Evolutionary conservation across 306 rosid genomes (phyloP).

Genomic region (Malus sieversii): DNA sequence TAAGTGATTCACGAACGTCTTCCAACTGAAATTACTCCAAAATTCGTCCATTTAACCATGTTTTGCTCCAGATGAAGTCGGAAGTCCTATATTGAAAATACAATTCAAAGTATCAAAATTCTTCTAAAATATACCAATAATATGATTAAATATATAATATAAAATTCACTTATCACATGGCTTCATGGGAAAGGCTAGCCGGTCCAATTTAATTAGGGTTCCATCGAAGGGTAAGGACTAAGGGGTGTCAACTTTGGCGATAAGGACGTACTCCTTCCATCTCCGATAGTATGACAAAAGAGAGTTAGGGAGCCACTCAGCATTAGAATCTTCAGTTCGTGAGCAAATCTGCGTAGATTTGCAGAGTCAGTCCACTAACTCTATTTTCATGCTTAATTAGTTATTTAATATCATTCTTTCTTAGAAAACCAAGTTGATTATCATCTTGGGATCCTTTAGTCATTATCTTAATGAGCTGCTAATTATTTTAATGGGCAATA

Average conservation of each 20-base stretch:
- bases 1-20: too few relatives aligned
- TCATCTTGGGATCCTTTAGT: not conserved
- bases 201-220: not conserved
- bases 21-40: too few relatives aligned
- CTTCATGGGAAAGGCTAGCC: not conserved
- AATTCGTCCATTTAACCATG: too few relatives aligned
- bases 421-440: not conserved
- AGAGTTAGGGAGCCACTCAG: not conserved
- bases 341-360: not conserved
- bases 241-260: not conserved
- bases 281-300: not conserved
- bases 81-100: too few relatives aligned
- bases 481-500: not conserved
- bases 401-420: not conserved
- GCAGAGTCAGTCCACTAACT: not conserved
- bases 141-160: too few relatives aligned
- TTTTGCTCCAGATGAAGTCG: too few relatives aligned
- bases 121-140: too few relatives aligned
- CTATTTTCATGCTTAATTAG: not conserved
- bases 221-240: not conserved
- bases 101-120: too few relatives aligned
- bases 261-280: not conserved
- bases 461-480: not conserved
- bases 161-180: not conserved
- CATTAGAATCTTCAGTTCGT: not conserved